phyloP scores from a whole-genome alignment of 768 basidiomycete species.

The Russula vinacea region DNA sequence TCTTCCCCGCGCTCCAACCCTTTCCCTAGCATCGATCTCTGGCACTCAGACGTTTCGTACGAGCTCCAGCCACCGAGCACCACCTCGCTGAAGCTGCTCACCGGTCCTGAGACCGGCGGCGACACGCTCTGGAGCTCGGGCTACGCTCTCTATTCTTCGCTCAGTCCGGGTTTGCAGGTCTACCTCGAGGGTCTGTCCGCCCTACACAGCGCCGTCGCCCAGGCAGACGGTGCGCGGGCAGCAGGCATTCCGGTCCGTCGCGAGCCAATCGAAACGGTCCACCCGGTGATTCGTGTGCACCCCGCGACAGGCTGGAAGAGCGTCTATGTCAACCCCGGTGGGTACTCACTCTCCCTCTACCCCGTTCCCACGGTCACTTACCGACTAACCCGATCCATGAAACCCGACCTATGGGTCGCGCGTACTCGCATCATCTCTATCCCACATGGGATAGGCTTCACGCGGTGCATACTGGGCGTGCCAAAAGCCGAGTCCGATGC shows the following conservation, averaged over 20 bases:
- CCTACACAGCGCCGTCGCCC: slow-evolving; percentile 53
- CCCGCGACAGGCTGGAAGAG: slow-evolving; percentile 84
- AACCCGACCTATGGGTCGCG: no score
- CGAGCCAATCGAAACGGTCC: slow-evolving; percentile 39
- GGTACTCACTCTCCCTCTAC: slow-evolving; percentile 21
- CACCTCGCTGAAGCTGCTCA: slow-evolving; percentile 73
- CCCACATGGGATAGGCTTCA: slow-evolving; percentile 53
- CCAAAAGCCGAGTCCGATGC: slow-evolving; percentile 81
- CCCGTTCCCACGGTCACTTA: background rate
- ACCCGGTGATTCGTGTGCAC: slow-evolving; percentile 81
- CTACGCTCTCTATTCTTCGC: slow-evolving; percentile 57
- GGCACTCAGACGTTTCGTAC: slow-evolving; percentile 82
- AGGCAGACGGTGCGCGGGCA: slow-evolving; percentile 34
- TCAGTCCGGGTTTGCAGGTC: slow-evolving; percentile 56
- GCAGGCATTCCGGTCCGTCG: slow-evolving; percentile 21
- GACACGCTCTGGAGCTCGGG: slow-evolving; percentile 35
- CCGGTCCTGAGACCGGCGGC: slow-evolving; percentile 60
- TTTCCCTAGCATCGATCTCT: slow-evolving; percentile 72
- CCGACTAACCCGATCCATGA: background rate
- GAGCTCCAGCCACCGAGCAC: slow-evolving; percentile 78
- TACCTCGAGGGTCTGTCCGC: slow-evolving; percentile 56
- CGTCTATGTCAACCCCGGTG: slow-evolving; percentile 75
- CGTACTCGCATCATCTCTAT: background rate
- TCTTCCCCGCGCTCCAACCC: slow-evolving; percentile 59
- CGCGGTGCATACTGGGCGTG: slow-evolving; percentile 70